Base-by-base conservation (phyloP, 116 monocot species). In the Cymodocea nodosa region DNA sequence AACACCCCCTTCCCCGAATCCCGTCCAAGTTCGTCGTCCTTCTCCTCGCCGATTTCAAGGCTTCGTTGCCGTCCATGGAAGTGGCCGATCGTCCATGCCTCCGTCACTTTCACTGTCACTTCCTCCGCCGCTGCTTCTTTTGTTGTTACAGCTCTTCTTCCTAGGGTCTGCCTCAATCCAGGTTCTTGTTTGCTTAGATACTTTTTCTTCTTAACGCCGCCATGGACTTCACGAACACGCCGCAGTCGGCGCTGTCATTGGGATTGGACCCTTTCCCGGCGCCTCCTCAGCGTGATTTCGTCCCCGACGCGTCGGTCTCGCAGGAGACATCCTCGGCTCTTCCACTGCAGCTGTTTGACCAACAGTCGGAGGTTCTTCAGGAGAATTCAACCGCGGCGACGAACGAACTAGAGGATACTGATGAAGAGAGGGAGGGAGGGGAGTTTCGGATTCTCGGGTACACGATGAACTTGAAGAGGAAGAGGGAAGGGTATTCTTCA, bases 161-260 rank as follows among this genome's bases (percentile, higher is more conserved):
- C 30, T 30, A 30, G 30, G 23, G 13, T 62, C 15, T 7, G 12
- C 23, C 51, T 18, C 12, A 16, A 12, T 39, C 18, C 1, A 2
- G 40, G 59, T 15, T 59, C 49, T 69, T 44, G 9, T 40, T 23
- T 15, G 18, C 56, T 20, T 64, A 16, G 17, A 22, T 30, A 30
- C 30, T 30, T 30, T 14, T 39, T 64, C 7, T 8, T 51, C 0
- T 19, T n/a, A n/a, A n/a, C n/a, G n/a, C n/a, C 30, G 24, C 61
- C 59, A 84, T 84, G 89, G 84, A 82, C 74, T 75, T 82, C 56
- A 25, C 75, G 15, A 65, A 62, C 13, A 23, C 73, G 30, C 30
- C 30, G 50, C 73, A 75, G 44, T 87, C 91, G 35, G 71, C 71
- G 49, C 78, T 94, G 58, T 84, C 94, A 22, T 70, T 86, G 4